A percentile compares a stretch with the other conserved stretches of the same genome.
Evolutionary conservation across 108 stramenopile species (phyloP).

Genomic region (Skeletonema menzelii): DNA sequence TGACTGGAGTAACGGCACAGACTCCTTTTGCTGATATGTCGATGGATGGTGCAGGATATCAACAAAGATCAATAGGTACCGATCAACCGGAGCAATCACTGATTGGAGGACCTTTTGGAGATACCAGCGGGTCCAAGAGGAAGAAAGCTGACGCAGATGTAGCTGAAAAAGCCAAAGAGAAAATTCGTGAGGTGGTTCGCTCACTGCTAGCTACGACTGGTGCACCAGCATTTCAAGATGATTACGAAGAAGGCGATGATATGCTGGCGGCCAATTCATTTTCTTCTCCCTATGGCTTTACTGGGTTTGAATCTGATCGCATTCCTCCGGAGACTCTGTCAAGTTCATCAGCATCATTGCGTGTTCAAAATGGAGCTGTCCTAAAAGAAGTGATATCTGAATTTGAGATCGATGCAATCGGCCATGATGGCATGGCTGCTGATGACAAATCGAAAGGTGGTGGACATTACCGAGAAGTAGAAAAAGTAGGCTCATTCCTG

Average conservation of each 20-base stretch:
- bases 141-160: constrained; percentile 45
- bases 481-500: constrained; percentile 78
- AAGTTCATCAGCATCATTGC: constrained; percentile 59
- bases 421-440: constrained; percentile 80
- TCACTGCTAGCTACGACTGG: constrained; percentile 73
- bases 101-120: constrained; percentile 48
- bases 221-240: constrained; percentile 76
- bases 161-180: constrained; percentile 69
- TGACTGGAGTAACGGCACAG: constrained; percentile 60
- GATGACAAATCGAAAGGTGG: constrained; percentile 76
- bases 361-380: constrained; percentile 60
- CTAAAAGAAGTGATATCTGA: constrained; percentile 73
- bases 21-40: constrained; percentile 18
- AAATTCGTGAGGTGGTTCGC: constrained; percentile 62
- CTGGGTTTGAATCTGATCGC: constrained; percentile 76
- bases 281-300: constrained; percentile 58
- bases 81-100: constrained; percentile 35
- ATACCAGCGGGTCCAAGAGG: constrained; percentile 24
- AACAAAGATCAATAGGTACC: neutral
- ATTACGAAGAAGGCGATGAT: constrained; percentile 33
- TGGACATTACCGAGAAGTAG: constrained; percentile 79
- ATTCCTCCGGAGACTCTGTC: constrained; percentile 63
- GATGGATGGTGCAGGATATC: constrained; percentile 26
- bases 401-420: constrained; percentile 80
- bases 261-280: constrained; percentile 17